Base-by-base conservation (phyloP, 2,329 filamentous ascomycete genomes). In the Aquanectria penicillioides region DNA sequence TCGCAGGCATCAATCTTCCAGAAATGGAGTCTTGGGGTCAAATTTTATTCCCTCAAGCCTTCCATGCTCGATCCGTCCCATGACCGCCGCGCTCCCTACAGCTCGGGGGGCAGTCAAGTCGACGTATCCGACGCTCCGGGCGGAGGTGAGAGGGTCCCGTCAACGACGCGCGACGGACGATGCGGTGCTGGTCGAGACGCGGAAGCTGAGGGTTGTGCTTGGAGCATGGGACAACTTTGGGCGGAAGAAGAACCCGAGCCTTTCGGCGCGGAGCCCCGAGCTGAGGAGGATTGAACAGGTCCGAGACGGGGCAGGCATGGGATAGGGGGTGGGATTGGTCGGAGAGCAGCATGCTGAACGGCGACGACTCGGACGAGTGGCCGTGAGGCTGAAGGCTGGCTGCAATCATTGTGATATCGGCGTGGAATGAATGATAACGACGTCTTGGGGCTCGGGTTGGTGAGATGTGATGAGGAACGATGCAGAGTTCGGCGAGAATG, bases 41-140 rank as follows among this genome's bases (percentile, higher is more conserved):
- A n/a, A n/a, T n/a, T n/a, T n/a, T n/a, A n/a, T n/a, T n/a, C n/a
- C n/a, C n/a, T n/a, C n/a, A n/a, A n/a, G n/a, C n/a, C n/a, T n/a
- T n/a, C n/a, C n/a, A n/a, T n/a, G n/a, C n/a, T n/a, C n/a, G n/a
- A n/a, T n/a, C n/a, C n/a, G n/a, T n/a, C n/a, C n/a, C n/a, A n/a
- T n/a, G n/a, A n/a, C n/a, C n/a, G n/a, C n/a, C n/a, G n/a, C n/a
- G n/a, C n/a, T n/a, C n/a, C n/a, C n/a, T n/a, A n/a, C n/a, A n/a
- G n/a, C n/a, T n/a, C n/a, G n/a, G n/a, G n/a, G n/a, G 12, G 12
- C 25, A 29, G 20, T 43, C 40, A 17, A 43, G 40, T 28, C 40
- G 40, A n/a, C 40, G 40, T 43, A 43, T 43, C 23, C 40, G 23
- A 22, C 40, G 40, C 12, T 43, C n/a, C n/a, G n/a, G n/a, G n/a